Base-by-base conservation (phyloP, 345 rosid species). In the Arabidopsis thaliana region DNA sequence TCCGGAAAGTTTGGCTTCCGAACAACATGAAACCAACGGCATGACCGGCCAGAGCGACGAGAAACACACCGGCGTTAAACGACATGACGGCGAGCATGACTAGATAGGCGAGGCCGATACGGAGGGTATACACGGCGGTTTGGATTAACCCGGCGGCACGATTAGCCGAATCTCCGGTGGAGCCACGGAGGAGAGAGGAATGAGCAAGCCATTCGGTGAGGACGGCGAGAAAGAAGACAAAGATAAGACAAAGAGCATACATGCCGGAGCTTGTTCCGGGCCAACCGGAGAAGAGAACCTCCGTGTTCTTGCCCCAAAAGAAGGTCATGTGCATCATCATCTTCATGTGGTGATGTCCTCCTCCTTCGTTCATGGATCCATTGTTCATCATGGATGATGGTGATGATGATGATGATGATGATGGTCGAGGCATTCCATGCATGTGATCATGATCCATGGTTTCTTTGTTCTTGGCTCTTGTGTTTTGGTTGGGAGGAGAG, bases 1-100 rank as follows among this genome's bases (percentile, higher is more conserved):
- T 66, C 59, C 63, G 61, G 30, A 81, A 82, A 60, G 69, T 79
- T 78, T 76, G 70, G 49, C 90, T 83, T 23, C 91, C 84, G 22
- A 89, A 89, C 61, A 87, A 48, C 78, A 83, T 52, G 72, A 82
- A 89, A 60, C 98, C 98, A 4, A 89, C 36, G 0, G 84, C 96
- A 46, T 89, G 95, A 5, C 98, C 97, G 8, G 84, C 78, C 5
- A 90, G 79, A 1, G 93, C 95, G 2, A 83, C 88, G 0, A 91
- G 69, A 67, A 91, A 89, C 28, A 89, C 82, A 6, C 98, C 97
- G 7, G 87, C 93, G 48, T 93, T 93, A 42, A 82, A 91, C 0
- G 97, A 90, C 87, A 91, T 85, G 7, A 93, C 86, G 2, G 98
- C 88, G 3, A 93, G 91, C 86, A 89, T 84, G 36, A 93, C 91